Percentiles rank a stretch among this genome's conserved stretches.
Evolutionary conservation across 2,329 filamentous ascomycete genomes (phyloP).

Genomic region (Sporothrix sp.): DNA sequence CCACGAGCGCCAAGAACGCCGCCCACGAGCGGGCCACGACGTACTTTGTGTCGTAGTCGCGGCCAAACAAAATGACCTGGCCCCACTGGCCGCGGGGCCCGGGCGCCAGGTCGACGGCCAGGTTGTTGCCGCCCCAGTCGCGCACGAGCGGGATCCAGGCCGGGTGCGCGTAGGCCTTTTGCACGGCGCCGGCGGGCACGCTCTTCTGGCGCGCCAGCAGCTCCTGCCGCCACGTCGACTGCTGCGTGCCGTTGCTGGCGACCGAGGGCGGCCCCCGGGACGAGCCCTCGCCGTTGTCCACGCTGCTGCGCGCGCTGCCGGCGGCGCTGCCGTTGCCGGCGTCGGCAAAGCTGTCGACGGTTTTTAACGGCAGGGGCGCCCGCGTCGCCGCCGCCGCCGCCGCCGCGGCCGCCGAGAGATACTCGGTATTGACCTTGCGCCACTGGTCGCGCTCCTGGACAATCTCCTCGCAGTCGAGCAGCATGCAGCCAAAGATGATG

Average conservation of each 20-base stretch:
- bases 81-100: slow-evolving; percentile 88
- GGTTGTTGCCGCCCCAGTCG: slow-evolving; percentile 97
- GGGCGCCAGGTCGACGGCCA: slow-evolving; percentile 85
- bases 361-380: slow-evolving; percentile 41
- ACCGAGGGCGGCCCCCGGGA: slow-evolving; percentile 46
- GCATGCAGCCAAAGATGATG: slow-evolving; percentile 87
- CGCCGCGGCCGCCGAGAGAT: slow-evolving; percentile 56
- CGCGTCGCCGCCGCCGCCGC: slow-evolving; percentile 63
- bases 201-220: slow-evolving; percentile 77
- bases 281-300: slow-evolving; percentile 52
- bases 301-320: slow-evolving; percentile 55
- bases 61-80: slow-evolving; percentile 90
- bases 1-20: slow-evolving; percentile 72
- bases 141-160: slow-evolving; percentile 93
- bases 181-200: slow-evolving; percentile 75
- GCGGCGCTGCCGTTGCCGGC: slow-evolving; percentile 63
- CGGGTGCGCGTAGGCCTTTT: slow-evolving; percentile 87
- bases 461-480: slow-evolving; percentile 96
- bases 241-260: slow-evolving; percentile 33
- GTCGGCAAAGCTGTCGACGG: slow-evolving; percentile 32
- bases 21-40: slow-evolving; percentile 90
- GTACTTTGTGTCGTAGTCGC: slow-evolving; percentile 98
- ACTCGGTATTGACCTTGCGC: slow-evolving; percentile 87
- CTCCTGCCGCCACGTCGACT: slow-evolving; percentile 72
- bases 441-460: slow-evolving; percentile 97